These are phyloP conservation scores for Nyssa sinensis DNA, from an alignment of 148 eudicot genomes.

Conservation along the genomic window DNA sequence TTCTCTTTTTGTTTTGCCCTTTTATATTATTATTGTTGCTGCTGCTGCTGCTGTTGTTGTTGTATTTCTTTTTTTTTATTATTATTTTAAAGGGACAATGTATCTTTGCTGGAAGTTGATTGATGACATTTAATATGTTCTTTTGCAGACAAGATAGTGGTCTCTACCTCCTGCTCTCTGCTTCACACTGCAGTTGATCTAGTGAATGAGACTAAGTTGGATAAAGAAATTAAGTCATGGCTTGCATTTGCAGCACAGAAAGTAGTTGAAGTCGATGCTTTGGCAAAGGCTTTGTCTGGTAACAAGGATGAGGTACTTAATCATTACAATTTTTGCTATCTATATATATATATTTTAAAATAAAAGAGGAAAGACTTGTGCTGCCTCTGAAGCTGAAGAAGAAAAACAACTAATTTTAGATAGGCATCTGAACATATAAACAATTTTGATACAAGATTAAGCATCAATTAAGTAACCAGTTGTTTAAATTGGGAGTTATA, in stretches of 20 bases:
- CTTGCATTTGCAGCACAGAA: slow-evolving; percentile 84
- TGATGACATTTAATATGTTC: slow-evolving; percentile 17
- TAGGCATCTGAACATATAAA: neutral
- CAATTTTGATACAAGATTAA: no score
- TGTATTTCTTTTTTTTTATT: neutral
- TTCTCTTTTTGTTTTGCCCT: no score
- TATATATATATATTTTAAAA: neutral
- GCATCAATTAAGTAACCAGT: no score
- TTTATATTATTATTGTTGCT: no score
- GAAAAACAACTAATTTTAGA: neutral
- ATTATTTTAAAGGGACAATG: neutral
- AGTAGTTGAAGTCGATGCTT: slow-evolving; percentile 65
- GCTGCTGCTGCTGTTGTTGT: no score
- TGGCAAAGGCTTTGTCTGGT: slow-evolving; percentile 61
- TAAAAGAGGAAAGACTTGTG: neutral
- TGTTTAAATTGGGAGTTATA: no score
- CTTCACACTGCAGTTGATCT: slow-evolving; percentile 75
- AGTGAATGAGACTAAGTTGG: slow-evolving; percentile 63
- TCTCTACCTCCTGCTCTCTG: slow-evolving; percentile 77
- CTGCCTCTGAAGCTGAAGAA: neutral
- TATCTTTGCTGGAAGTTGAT: slow-evolving; percentile 14
- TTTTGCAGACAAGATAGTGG: slow-evolving; percentile 57
- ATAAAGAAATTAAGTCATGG: slow-evolving; percentile 73
- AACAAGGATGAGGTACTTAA: slow-evolving; percentile 55
- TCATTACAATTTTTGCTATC: neutral